Evolutionary conservation across 177 flowering plant species (phyloP), one percentile per base, ranked within the genome.

Genomic region (Vitis hybrid): DNA sequence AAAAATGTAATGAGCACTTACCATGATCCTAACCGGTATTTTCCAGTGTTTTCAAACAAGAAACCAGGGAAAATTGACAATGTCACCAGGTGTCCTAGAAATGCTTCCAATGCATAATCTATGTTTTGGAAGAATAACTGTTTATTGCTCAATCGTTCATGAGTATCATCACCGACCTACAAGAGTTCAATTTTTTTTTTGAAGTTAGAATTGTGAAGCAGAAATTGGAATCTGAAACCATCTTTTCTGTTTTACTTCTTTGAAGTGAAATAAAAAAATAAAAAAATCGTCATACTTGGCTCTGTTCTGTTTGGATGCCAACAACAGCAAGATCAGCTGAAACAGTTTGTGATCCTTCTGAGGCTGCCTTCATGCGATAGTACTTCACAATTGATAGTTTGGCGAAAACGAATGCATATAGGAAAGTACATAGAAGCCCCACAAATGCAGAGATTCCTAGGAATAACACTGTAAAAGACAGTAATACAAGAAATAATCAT

Each of bases 41-140:
- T 7, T 14, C 98, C 98, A 2, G 98, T 93, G 74, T 93, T 87
- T 70, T 95, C 99, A 59, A 73, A 82, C 60, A 95, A 70, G 83
- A 95, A 95, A 1, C 99, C 99, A 1, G 98, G 99, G 77, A 95
- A 88, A 66, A 93, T 93, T 9, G 98, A 91, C 65, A 95, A 72
- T 11, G 97, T 91, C 67, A 93, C 76, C 4, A 87, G 93, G 73
- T 90, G 90, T 66, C 90, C 89, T 68, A 93, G 78, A 78, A 69
- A 88, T 71, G 88, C 17, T 73, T 81, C 93, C 22, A 87, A 22
- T 18, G 75, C 83, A 73, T 90, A 90, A 75, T 95, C 99, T 20
- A 85, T 72, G 66, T 90, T 91, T 76, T 88, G 78, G 8, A 70
- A 5, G 7, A 93, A 51, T 62, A 95, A 64, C 70, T 89, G 81